Base-by-base conservation (phyloP, 257 asterid species). In the Capsicum baccatum region DNA sequence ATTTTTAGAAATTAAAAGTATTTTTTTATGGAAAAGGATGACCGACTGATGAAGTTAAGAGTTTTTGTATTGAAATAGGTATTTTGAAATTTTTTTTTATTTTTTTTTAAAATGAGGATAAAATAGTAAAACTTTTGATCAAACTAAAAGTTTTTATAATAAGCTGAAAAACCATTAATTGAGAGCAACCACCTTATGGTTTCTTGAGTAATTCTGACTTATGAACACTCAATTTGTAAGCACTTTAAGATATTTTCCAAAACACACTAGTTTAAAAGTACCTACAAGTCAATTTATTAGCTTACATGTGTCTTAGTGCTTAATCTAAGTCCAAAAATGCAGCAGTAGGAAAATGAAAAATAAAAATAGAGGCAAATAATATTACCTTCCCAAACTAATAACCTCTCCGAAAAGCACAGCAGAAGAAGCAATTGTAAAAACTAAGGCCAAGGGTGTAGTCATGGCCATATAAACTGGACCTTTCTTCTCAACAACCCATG, bases 401-500 rank as follows among this genome's bases (percentile, higher is more conserved):
- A 91, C 89, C 37, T 93, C 97, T 21, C 97, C 99, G 7, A 93
- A 88, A 74, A 95, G 68, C 83, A 94, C 78, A 6, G 93, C 91
- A 1, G 99, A 95, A 2, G 92, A 60, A 17, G 87, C 48, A 84
- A 93, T 92, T 15, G 98, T 95, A 52, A 95, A 84, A 47, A 92
- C 33, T 16, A 91, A 58, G 74, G 90, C 85, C 14, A 93, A 86
- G 13, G 99, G 99, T 44, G 96, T 94, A 52, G 97, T 91, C 89
- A 89, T 90, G 52, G 97, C 95, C 59, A 95, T 82, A 79, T 86
- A 95, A 9, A 95, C 97, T 5, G 99, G 98, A 3, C 99, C 99
- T 85, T 89, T 95, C 93, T 92, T 94, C 88, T 95, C 97, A 58
- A 95, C 59, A 9, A 95, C 95, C 97, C 97, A 94, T 55, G 98